Evolutionary conservation across 2,329 filamentous ascomycete genomes (phyloP), one percentile per base, ranked within the genome.

Genomic region (Xylaria sp.): DNA sequence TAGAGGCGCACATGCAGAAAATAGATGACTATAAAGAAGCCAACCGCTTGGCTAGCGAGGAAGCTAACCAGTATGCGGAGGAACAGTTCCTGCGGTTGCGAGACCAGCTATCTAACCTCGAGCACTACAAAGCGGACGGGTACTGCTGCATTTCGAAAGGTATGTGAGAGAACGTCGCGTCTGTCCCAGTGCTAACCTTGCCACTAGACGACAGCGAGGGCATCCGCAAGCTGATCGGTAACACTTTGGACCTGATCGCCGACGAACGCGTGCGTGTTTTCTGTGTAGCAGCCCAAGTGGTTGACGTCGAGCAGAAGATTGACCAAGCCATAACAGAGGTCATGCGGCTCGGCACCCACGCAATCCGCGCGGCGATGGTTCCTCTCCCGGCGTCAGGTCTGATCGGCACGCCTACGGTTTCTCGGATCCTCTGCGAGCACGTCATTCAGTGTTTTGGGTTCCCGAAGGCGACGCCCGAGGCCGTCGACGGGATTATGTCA

Each of bases 181-280:
- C 2, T 53, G 5, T 48, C 36, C 27, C 5, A 4, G 6, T 57
- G 32, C 50, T 58, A 30, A 64, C 8, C 1, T 48, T 7, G 2
- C 6, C 7, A n/a, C 17, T 50, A 69, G 58, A 66, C 39, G 67
- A 69, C 3, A 9, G 21, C 5, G 32, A 53, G 5, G 67, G 63
- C 6, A 62, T 69, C n/a, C 58, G 63, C 12, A 59, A 55, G 39
- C 58, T 69, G 2, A 53, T 66, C 11, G 21, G 39, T 14, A 39
- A 66, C n/a, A 69, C 53, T n/a, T 19, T 62, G 14, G 67, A 69
- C 21, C 45, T 68, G 8, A 53, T 66, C 39, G 32, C 63, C 30
- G 67, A 66, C 58, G 67, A 69, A 39, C 62, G 67, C 42, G 67
- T 66, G 58, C 67, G 67, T 69, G 67, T 66, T 47, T 63, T 66